These are phyloP conservation scores for Mortierella sp. DNA, from an alignment of 371 early-diverging fungal genomes.

Conservation along the genomic window DNA sequence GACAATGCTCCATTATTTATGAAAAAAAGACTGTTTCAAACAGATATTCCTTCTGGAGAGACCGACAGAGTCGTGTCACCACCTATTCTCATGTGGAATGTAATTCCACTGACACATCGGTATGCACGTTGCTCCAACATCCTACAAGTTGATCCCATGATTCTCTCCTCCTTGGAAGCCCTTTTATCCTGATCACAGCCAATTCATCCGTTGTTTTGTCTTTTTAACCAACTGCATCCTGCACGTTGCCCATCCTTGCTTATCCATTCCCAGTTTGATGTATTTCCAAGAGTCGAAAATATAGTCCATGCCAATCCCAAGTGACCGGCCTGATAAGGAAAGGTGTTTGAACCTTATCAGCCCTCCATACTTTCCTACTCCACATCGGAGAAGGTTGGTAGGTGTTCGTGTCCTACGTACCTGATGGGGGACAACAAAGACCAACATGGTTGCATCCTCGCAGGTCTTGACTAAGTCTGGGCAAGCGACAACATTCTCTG, in stretches of 20 bases:
- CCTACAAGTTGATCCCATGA: neutral
- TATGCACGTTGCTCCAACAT: conserved; percentile 16
- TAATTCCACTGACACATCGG: conserved; percentile 17
- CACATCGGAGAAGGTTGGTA: conserved; percentile 6
- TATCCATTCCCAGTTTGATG: neutral
- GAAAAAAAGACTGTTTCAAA: neutral
- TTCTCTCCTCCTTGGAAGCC: neutral
- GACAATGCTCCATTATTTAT: neutral
- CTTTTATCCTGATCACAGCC: neutral
- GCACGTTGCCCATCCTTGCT: neutral
- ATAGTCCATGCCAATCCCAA: neutral
- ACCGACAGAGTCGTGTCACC: neutral
- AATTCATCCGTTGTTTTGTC: neutral
- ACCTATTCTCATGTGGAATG: conserved; percentile 7
- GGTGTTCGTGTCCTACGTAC: conserved; percentile 29
- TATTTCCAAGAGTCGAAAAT: neutral
- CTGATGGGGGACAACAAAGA: conserved; percentile 98
- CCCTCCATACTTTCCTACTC: neutral
- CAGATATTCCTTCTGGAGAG: neutral
- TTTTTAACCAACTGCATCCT: neutral
- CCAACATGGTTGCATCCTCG: conserved; percentile 86
- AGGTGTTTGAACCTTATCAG: neutral
- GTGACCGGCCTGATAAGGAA: conserved; percentile 6
- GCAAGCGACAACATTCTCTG: conserved; percentile 88
- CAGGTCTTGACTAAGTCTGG: conserved; percentile 85